Base-by-base conservation (phyloP, 805 yeast species). In the Yamadazyma insecticola region DNA sequence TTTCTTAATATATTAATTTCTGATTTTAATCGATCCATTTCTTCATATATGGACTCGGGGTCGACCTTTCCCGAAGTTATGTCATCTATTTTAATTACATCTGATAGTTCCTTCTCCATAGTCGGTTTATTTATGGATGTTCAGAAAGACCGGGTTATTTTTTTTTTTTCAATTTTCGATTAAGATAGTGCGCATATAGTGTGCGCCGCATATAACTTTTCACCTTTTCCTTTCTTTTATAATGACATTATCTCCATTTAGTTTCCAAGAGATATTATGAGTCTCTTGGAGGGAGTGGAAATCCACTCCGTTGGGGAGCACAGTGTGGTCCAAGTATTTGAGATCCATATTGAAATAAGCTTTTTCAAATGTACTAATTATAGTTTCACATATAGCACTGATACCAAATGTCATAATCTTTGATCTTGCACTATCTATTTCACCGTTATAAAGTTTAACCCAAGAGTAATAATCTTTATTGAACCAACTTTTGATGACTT, bases 341-440 rank as follows among this genome's bases (percentile, higher is more conserved):
- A 35, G 34, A 13, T 45, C 44, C 48, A 58, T 39, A 50, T 70
- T 41, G 63, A 60, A 55, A 58, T 74, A 49, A 41, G 72, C 25
- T 47, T 29, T 51, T 42, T 37, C 43, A 21, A 54, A 38, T 45
- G 37, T 53, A 22, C 16, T 29, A 29, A 42, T 48, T 47, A 76
- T 70, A 48, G 28, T 43, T 19, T 22, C 35, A 13, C 49, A 44
- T 59, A 55, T 66, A 42, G 22, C 37, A 9, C 30, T 33, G 4
- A 58, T 37, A 0, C 79, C 78, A 36, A 63, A 56, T 12, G 51
- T 37, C 78, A 75, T 59, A 12, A 68, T 40, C 37, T 62, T 55
- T 1, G 63, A 40, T 15, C 44, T 40, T 9, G 56, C 49, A 12
- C 48, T 53, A 37, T 63, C 61, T 2, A 44, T 41, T 29, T 67